Conservation (phyloP, 768 basidiomycete species). For the Boletus rufocinnamomeus region DNA sequence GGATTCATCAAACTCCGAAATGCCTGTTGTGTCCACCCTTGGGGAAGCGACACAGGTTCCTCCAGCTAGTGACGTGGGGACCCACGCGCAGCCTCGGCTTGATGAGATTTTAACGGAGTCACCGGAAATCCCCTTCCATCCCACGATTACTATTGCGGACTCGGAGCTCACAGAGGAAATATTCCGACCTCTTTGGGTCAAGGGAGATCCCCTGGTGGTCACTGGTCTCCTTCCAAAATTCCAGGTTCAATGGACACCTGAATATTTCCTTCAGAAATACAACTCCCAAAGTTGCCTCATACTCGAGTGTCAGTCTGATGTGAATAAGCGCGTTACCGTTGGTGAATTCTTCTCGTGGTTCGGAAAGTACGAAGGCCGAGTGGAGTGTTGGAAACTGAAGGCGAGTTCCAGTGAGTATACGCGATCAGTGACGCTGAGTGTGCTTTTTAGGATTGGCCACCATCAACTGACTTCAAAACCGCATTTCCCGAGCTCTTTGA, state of each 20-base stretch:
- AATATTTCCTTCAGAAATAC: conserved; percentile 74
- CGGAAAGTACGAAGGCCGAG: conserved; percentile 61
- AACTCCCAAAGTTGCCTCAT: conserved; percentile 66
- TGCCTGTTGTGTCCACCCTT: conserved; percentile 1
- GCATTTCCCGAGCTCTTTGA: conserved; percentile 84
- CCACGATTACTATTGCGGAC: conserved; percentile 48
- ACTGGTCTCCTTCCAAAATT: conserved; percentile 64
- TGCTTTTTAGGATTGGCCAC: conserved; percentile 81
- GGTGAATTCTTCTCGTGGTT: conserved; percentile 80
- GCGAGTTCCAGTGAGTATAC: conserved; percentile 37
- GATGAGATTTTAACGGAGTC: conserved; percentile 13
- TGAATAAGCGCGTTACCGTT: conserved; percentile 62
- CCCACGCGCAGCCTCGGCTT: conserved; percentile 8
- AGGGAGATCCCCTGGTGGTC: conserved; percentile 79
- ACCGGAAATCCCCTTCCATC: conserved; percentile 46
- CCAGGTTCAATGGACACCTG: conserved; percentile 75
- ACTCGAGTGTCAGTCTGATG: conserved; percentile 79
- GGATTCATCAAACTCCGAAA: conserved; percentile 9
- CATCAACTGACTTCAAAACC: conserved; percentile 79
- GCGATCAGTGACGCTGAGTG: conserved; percentile 8
- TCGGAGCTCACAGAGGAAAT: conserved; percentile 53
- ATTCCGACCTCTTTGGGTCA: conserved; percentile 71
- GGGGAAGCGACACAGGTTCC: conserved; percentile 12
- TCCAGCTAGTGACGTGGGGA: conserved; percentile 2
- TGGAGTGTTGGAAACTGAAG: conserved; percentile 75